Conservation (phyloP, 2,329 filamentous ascomycete genomes). For the Trichoderma oligosporum region DNA sequence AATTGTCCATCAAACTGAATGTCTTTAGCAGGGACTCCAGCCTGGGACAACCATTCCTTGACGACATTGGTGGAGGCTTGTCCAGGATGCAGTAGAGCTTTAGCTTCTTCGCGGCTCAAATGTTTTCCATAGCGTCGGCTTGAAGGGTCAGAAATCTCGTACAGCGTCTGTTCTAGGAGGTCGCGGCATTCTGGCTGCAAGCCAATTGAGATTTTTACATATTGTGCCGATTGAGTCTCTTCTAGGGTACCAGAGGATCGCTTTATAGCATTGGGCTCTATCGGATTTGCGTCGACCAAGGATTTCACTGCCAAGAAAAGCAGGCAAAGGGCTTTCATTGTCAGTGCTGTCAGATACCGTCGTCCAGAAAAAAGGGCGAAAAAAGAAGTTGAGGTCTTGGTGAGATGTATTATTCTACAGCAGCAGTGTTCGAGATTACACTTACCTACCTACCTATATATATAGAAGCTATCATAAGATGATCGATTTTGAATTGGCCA, state of each 20-base stretch:
- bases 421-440: too few relatives aligned
- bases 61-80: conserved; percentile 38
- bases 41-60: conserved; percentile 43
- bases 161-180: conserved; percentile 41
- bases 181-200: conserved; percentile 27
- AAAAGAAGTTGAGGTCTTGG: background rate
- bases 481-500: too few relatives aligned
- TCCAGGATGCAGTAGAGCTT: conserved; percentile 45
- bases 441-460: too few relatives aligned
- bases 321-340: background rate
- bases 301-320: background rate
- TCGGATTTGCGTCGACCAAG: conserved; percentile 3
- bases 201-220: conserved; percentile 32
- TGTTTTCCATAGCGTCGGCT: conserved; percentile 47
- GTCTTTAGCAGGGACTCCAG: conserved; percentile 36
- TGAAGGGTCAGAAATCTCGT: conserved; percentile 47
- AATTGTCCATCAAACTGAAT: conserved; percentile 37
- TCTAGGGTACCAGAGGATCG: conserved; percentile 14
- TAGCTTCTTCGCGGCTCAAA: conserved; percentile 46
- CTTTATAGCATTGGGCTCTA: too few relatives aligned
- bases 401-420: background rate
- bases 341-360: background rate
- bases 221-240: conserved; percentile 17
- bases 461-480: too few relatives aligned
- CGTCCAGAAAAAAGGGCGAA: background rate